Conservation (phyloP, 139 green algal species). For the Chlamydomonas eustigma region DNA sequence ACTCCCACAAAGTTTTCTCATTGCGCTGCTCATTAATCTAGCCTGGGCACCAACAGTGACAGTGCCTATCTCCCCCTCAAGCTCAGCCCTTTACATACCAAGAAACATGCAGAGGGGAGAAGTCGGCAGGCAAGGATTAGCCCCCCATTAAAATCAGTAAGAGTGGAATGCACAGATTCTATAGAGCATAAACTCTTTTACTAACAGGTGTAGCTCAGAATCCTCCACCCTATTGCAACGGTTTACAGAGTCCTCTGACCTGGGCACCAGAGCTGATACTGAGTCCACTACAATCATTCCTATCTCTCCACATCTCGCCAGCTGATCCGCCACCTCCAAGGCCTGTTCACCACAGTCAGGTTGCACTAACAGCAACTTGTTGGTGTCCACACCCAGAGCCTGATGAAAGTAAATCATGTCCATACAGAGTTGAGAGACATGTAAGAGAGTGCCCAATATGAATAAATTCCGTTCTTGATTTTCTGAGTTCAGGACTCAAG, state of each 20-base stretch:
- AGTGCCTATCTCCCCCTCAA: slow-evolving; percentile 87
- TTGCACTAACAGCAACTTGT: slow-evolving; percentile 58
- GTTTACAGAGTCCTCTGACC: not conserved
- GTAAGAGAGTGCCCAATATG: too few relatives aligned
- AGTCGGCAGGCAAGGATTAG: not conserved
- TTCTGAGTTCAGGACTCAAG: too few relatives aligned
- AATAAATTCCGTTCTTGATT: too few relatives aligned
- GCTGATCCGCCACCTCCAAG: slow-evolving; percentile 74
- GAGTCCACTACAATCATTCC: slow-evolving; percentile 90
- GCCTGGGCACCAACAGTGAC: slow-evolving; percentile 60
- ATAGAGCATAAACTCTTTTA: too few relatives aligned
- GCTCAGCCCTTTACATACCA: slow-evolving; percentile 55
- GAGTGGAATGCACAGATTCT: too few relatives aligned
- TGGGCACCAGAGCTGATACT: slow-evolving; percentile 87
- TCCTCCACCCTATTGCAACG: too few relatives aligned
- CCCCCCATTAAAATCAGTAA: too few relatives aligned
- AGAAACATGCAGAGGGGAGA: not conserved
- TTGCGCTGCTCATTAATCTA: slow-evolving; percentile 85
- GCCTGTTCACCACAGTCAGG: slow-evolving; percentile 57
- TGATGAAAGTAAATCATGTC: not conserved
- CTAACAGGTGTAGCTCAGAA: too few relatives aligned
- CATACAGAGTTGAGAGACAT: too few relatives aligned
- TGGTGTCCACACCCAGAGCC: slow-evolving; percentile 7
- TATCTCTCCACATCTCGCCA: slow-evolving; percentile 48
- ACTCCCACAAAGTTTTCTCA: slow-evolving; percentile 87